These are phyloP conservation scores for Sisymbrium altissimum DNA, from an alignment of 345 rosid genomes.

Conservation along the genomic window DNA sequence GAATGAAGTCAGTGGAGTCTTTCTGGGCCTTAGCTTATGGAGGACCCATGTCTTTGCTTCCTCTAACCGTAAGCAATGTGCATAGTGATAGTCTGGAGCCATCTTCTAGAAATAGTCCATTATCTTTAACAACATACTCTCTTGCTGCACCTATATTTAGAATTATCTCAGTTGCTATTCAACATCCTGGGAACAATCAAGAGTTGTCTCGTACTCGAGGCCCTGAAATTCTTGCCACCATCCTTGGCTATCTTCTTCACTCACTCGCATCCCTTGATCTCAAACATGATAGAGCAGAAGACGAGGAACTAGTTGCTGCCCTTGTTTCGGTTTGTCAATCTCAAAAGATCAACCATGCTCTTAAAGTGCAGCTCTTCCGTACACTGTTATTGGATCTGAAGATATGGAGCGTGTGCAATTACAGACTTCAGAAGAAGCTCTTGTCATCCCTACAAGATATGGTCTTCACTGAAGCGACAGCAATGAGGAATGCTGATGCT, in stretches of 20 bases:
- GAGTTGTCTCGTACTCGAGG: conserved; percentile 69
- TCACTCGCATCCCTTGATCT: conserved; percentile 60
- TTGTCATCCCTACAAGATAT: conserved; percentile 89
- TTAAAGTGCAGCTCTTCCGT: conserved; percentile 88
- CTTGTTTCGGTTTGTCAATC: conserved; percentile 78
- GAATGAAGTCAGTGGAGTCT: conserved; percentile 83
- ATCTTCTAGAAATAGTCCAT: conserved; percentile 41
- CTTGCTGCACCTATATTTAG: conserved; percentile 89
- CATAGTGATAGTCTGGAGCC: conserved; percentile 65
- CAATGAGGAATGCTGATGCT: conserved; percentile 93
- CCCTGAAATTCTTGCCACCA: conserved; percentile 78
- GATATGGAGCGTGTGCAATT: conserved; percentile 93
- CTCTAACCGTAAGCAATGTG: conserved; percentile 64
- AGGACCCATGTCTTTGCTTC: conserved; percentile 95
- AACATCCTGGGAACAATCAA: conserved; percentile 80
- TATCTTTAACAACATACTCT: conserved; percentile 55
- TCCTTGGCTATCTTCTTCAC: conserved; percentile 73
- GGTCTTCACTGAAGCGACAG: conserved; percentile 86
- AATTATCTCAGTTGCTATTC: conserved; percentile 70
- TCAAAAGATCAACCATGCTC: conserved; percentile 70
- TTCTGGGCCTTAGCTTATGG: conserved; percentile 96
- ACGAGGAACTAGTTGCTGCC: conserved; percentile 96
- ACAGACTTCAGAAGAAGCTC: conserved; percentile 92
- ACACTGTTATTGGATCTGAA: conserved; percentile 78
- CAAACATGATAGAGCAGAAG: conserved; percentile 57